Evolutionary conservation across 345 rosid genomes (phyloP).

Genomic region (Arabis alpina): DNA sequence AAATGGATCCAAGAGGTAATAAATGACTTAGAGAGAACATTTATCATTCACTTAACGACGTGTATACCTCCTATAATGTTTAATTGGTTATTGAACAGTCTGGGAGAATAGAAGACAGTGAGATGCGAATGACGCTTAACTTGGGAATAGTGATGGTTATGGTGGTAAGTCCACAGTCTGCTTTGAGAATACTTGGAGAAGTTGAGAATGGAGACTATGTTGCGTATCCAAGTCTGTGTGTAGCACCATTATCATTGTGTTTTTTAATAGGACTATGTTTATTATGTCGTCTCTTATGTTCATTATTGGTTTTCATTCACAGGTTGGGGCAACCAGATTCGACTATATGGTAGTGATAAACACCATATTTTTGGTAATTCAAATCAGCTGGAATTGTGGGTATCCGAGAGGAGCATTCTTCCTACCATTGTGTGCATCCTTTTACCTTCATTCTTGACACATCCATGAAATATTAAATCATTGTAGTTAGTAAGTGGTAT

Average conservation of each 20-base stretch:
- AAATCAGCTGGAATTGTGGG: too few relatives aligned
- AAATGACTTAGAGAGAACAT: not conserved
- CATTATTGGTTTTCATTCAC: too few relatives aligned
- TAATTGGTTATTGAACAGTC: constrained; percentile 46
- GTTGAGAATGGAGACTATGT: constrained; percentile 45
- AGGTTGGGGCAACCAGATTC: too few relatives aligned
- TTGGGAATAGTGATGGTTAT: constrained; percentile 95
- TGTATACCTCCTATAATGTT: not conserved
- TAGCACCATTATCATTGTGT: not conserved
- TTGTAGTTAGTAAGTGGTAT: too few relatives aligned
- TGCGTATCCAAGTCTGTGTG: constrained; percentile 45
- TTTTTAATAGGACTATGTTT: not conserved
- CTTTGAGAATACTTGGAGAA: constrained; percentile 56
- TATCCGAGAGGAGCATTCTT: too few relatives aligned
- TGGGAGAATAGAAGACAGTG: constrained; percentile 77
- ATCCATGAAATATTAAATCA: too few relatives aligned
- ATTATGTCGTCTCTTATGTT: too few relatives aligned
- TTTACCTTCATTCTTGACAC: too few relatives aligned
- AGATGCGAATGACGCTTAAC: constrained; percentile 91
- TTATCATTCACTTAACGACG: not conserved
- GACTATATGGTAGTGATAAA: too few relatives aligned
- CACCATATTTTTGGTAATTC: too few relatives aligned
- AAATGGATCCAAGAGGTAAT: constrained; percentile 90
- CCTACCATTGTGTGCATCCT: too few relatives aligned
- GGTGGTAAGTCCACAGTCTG: constrained; percentile 65